Percentiles rank a stretch among this genome's conserved stretches.
Conservation (phyloP, 2,329 filamentous ascomycete species). For the Esteya vermicola region DNA sequence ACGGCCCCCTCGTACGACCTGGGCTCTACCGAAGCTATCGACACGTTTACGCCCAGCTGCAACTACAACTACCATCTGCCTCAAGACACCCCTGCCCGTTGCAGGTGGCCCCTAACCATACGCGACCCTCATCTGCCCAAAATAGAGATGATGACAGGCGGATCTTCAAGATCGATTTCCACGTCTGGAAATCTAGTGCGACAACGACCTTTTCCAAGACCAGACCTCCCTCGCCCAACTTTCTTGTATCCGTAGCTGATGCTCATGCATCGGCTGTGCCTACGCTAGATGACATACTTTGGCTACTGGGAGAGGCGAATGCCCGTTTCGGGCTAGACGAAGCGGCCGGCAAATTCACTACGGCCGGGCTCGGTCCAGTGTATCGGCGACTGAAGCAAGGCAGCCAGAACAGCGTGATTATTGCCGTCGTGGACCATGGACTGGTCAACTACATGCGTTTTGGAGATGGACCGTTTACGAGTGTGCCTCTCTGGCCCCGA, state of each 20-base stretch:
- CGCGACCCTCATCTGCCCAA: too few relatives aligned
- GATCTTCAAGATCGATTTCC: conserved; percentile 62
- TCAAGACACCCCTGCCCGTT: too few relatives aligned
- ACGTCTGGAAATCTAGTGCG: conserved; percentile 69
- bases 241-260: conserved; percentile 70
- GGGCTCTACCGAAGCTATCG: conserved; percentile 53
- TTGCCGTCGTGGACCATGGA: conserved; percentile 83
- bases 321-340: neutral
- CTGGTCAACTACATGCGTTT: conserved; percentile 78
- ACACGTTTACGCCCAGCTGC: conserved; percentile 63
- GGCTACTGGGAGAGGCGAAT: conserved; percentile 51
- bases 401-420: conserved; percentile 57
- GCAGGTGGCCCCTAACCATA: too few relatives aligned
- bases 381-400: conserved; percentile 76
- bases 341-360: too few relatives aligned
- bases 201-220: conserved; percentile 57
- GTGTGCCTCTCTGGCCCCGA: conserved; percentile 56
- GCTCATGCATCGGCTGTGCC: conserved; percentile 60
- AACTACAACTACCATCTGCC: too few relatives aligned
- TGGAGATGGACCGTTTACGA: conserved; percentile 64
- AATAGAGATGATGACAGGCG: too few relatives aligned
- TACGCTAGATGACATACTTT: conserved; percentile 54
- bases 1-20: conserved; percentile 45
- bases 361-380: conserved; percentile 22
- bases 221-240: conserved; percentile 66